phyloP scores from a whole-genome alignment of 345 rosid species.

The Euphorbia tirucalli region DNA sequence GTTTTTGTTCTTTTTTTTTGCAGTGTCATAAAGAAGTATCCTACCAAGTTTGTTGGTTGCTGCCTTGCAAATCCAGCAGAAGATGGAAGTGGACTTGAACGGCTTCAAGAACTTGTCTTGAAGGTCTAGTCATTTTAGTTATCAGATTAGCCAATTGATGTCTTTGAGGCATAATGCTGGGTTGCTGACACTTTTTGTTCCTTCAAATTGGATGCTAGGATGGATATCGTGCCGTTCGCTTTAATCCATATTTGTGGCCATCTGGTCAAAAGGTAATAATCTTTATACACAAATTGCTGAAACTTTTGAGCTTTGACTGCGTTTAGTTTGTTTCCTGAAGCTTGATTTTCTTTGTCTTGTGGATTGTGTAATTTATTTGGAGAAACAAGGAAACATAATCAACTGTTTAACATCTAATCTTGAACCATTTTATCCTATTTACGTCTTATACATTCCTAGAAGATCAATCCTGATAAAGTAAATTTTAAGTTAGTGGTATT shows the following conservation, averaged over 20 bases:
- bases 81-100: conserved; percentile 70
- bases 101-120: conserved; percentile 72
- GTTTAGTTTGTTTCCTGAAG: too few species aligned
- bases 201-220: conserved; percentile 43
- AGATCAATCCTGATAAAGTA: too few species aligned
- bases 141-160: background rate
- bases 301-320: background rate
- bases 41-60: conserved; percentile 81
- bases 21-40: conserved; percentile 73
- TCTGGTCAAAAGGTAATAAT: conserved; percentile 67
- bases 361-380: background rate
- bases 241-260: conserved; percentile 93
- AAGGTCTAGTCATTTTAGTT: conserved; percentile 42
- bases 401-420: too few species aligned
- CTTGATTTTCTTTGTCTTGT: too few species aligned
- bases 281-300: background rate
- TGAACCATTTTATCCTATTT: too few species aligned
- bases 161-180: conserved; percentile 14
- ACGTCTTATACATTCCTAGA: too few species aligned
- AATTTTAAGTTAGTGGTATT: too few species aligned
- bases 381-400: too few species aligned
- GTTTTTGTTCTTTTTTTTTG: conserved; percentile 11
- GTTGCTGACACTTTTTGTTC: conserved; percentile 22
- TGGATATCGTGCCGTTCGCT: conserved; percentile 84
- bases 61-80: conserved; percentile 95